Conservation (phyloP, 192 early-diverging fungal genomes). For the Entomortierella parvispora region DNA sequence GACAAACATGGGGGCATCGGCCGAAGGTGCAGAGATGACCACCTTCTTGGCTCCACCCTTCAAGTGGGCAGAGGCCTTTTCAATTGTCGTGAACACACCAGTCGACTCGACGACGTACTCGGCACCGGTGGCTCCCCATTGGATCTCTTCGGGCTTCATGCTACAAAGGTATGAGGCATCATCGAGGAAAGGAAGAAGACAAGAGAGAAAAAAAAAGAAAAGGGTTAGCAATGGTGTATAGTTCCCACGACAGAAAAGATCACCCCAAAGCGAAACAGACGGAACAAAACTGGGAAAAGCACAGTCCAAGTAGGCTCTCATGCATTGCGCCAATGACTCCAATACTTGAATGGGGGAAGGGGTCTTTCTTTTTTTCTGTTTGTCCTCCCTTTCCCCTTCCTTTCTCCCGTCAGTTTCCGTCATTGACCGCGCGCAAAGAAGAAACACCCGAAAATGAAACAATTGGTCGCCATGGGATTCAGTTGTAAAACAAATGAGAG, state of each 20-base stretch:
- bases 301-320: no score
- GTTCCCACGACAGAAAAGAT: no score
- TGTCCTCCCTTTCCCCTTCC: no score
- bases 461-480: no score
- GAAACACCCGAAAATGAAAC: no score
- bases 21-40: slow-evolving; percentile 96
- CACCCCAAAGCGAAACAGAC: not conserved
- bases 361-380: no score
- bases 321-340: no score
- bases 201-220: not conserved
- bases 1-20: slow-evolving; percentile 98
- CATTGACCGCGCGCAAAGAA: no score
- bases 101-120: slow-evolving; percentile 98
- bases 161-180: slow-evolving; percentile 2
- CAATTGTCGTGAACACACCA: slow-evolving; percentile 95
- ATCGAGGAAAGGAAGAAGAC: not conserved
- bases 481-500: no score
- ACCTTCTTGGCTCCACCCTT: slow-evolving; percentile 98
- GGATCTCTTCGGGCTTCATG: slow-evolving; percentile 87
- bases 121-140: slow-evolving; percentile 85
- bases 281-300: not conserved
- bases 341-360: no score
- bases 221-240: not conserved
- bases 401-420: no score
- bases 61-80: slow-evolving; percentile 87